Conservation (phyloP, 2,329 filamentous ascomycete species). For the Ceratocystis diversiconidia region DNA sequence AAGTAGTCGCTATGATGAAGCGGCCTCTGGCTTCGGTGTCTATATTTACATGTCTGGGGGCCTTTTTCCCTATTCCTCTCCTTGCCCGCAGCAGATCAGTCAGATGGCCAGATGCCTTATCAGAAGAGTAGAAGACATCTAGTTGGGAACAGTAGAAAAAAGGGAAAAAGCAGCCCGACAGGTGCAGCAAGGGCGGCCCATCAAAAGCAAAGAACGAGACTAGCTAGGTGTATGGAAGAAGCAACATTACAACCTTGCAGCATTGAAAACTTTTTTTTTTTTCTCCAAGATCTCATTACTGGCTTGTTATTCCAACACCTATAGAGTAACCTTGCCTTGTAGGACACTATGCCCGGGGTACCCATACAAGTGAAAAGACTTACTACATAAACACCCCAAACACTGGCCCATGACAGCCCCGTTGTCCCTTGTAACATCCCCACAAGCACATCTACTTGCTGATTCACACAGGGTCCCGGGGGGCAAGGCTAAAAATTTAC, state of each 20-base stretch:
- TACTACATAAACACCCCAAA: neutral
- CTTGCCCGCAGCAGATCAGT: neutral
- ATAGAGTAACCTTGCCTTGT: neutral
- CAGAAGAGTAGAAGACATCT: neutral
- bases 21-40: neutral
- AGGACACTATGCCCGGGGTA: neutral
- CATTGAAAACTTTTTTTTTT: neutral
- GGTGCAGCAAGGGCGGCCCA: neutral
- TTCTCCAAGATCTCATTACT: neutral
- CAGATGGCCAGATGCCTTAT: neutral
- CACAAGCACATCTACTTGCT: neutral
- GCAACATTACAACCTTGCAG: neutral
- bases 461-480: constrained; percentile 3
- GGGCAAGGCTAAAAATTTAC: neutral
- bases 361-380: neutral
- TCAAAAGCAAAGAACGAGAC: neutral
- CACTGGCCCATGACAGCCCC: neutral
- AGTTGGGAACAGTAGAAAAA: neutral
- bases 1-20: neutral
- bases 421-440: neutral
- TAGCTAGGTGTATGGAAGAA: neutral
- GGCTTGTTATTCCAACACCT: neutral
- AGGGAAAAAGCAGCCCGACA: neutral
- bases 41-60: neutral
- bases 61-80: neutral